Evolutionary conservation across 352 stramenopile species (phyloP), one percentile per base, ranked within the genome.

Genomic region (Elongisporangium prolatum): DNA sequence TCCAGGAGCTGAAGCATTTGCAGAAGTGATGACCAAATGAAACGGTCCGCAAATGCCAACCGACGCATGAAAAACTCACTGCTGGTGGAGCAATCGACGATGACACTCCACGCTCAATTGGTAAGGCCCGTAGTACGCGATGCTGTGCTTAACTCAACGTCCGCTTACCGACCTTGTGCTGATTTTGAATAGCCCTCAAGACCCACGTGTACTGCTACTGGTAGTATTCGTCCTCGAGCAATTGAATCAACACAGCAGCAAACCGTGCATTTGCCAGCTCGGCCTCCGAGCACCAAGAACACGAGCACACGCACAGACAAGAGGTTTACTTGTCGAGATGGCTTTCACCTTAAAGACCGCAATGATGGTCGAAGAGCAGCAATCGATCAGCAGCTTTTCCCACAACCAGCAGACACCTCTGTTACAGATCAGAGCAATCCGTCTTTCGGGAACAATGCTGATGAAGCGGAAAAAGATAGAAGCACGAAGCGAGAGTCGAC

Each of bases 261-360:
- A 9, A 21, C 20, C 17, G 17, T 21, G 9, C 47, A 18, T 21
- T 3, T 50, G 9, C 20, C 47, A 9, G 47, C 47, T 9, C 24
- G 24, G 24, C 24, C 24, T 34, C 7, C 24, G 24, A 34, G 24
- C 24, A 34, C 3, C 24, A 34, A 34, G 24, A 50, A 50, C 47
- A 50, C 17, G 47, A 50, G 16, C 20, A 54, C 4, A 3, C 16
- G 50, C 50, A n/a, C 14, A 3, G 64, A 59, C n/a, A 86, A 84
- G 50, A 70, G 68, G 21, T 89, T 89, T 53, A 77, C 76, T 0
- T 70, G 89, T 13, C 81, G 81, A 14, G 81, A 91, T 52, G 81
- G 81, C 16, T 91, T 91, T 60, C 81, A 91, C 63, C 53, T 91
- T 9, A 86, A 81, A 51, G 71, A 66, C 3, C 71, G 66, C 48